Base-by-base conservation (phyloP, 208 protist genomes). In the Acanthamoeba quina region DNA sequence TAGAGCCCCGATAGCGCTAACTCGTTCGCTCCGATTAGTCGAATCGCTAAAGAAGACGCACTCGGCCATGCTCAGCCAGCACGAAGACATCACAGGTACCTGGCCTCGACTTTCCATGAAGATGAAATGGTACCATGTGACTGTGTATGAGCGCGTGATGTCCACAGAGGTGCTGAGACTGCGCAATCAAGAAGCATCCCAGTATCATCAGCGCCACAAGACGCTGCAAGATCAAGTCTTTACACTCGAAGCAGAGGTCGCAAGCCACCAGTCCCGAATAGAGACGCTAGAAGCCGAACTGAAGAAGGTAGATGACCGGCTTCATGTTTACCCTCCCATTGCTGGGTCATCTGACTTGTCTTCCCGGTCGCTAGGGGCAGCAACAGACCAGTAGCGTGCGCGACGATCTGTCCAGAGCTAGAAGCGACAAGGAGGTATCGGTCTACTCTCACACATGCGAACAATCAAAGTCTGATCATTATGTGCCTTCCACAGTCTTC, bases 81-180 rank as follows among this genome's bases (percentile, higher is more conserved):
- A 82, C 72, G 41, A 82, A 6, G 72, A 82, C 9, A n/a, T 49
- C 41, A 31, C 34, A 49, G 72, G 72, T 82, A 82, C 60, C 60
- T 68, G 19, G 26, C 60, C 60, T 62, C 24, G 21, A 0, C 3
- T 64, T n/a, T 17, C 21, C 58, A 54, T 54, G 49, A 54, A 11
- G 49, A 54, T n/a, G n/a, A n/a, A n/a, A n/a, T n/a, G n/a, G n/a
- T n/a, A n/a, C n/a, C n/a, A n/a, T n/a, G n/a, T n/a, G n/a, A n/a
- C n/a, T n/a, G n/a, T n/a, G n/a, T n/a, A n/a, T 49, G 44, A 49
- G 44, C 3, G 44, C 44, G 44, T 49, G 44, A 49, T 29, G 0
- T 7, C 41, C 41, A 47, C 70, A 78, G 70, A 78, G 21, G 21
- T 47, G 41, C 41, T 78, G 34, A 13, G 41, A 47, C n/a, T 78